phyloP scores from a whole-genome alignment of 306 rosid genomes.

The Casuarina cunninghamiana region DNA sequence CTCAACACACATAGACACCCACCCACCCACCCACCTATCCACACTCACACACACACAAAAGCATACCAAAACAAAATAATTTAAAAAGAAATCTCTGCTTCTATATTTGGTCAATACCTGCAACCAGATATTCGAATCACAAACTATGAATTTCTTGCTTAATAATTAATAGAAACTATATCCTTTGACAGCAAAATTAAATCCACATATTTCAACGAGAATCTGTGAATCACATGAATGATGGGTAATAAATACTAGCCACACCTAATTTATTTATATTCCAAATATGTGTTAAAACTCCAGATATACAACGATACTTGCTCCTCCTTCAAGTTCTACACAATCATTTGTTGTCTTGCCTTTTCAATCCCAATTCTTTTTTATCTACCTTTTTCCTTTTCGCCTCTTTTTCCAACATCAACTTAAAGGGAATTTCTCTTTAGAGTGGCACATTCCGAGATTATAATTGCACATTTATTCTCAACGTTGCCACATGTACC shows the following conservation, averaged over 20 bases:
- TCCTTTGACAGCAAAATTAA: neutral
- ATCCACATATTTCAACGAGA: neutral
- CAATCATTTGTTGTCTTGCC: neutral
- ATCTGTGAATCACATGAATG: neutral
- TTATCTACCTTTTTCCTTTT: neutral
- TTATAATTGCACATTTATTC: conserved; percentile 9
- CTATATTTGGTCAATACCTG: neutral
- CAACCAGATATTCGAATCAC: neutral
- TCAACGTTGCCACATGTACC: conserved; percentile 1
- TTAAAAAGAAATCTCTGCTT: neutral
- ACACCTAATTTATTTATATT: neutral
- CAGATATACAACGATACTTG: neutral
- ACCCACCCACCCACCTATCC: too few species aligned
- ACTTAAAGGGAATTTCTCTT: neutral
- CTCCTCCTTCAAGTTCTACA: neutral
- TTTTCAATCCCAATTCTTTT: neutral
- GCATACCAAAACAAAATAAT: neutral
- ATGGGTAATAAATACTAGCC: neutral
- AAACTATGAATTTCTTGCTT: neutral
- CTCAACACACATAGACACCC: neutral
- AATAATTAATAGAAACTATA: neutral
- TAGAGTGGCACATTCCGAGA: conserved; percentile 10
- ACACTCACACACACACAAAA: neutral
- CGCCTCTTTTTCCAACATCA: neutral
- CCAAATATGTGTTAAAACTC: neutral